Conservation (phyloP, 805 yeast species). For the Ogataea naganishii region DNA sequence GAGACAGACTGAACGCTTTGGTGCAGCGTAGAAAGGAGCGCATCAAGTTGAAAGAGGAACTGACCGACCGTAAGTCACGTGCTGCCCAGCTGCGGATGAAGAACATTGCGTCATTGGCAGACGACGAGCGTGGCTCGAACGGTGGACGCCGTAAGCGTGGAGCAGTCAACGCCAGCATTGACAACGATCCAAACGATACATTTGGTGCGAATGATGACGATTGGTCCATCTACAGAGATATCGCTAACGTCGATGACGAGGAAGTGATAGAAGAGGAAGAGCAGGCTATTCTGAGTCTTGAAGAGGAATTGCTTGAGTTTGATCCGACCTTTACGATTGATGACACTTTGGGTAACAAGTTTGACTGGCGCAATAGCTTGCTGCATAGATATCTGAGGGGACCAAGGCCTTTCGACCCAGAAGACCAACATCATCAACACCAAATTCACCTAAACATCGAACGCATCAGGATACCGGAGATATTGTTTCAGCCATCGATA, state of each 20-base stretch:
- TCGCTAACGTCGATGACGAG: conserved; percentile 65
- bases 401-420: conserved; percentile 77
- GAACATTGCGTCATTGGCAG: conserved; percentile 76
- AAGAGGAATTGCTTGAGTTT: conserved; percentile 64
- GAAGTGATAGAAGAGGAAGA: conserved; percentile 75
- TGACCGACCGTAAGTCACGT: conserved; percentile 80
- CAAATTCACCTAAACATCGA: conserved; percentile 89
- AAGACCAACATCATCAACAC: conserved; percentile 76
- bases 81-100: conserved; percentile 94
- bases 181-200: conserved; percentile 86
- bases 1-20: conserved; percentile 50
- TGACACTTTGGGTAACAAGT: conserved; percentile 72
- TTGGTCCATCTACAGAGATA: conserved; percentile 86
- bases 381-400: conserved; percentile 86
- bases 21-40: conserved; percentile 60
- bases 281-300: conserved; percentile 49
- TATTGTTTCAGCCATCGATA: conserved; percentile 83
- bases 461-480: conserved; percentile 87
- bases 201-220: conserved; percentile 95
- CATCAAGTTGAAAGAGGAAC: conserved; percentile 60
- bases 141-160: conserved; percentile 36
- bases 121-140: conserved; percentile 10
- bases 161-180: conserved; percentile 57
- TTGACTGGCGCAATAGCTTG: conserved; percentile 76
- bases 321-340: conserved; percentile 85